Conservation (phyloP, 495 filamentous ascomycete species). For the Aspergillus conjunctus region DNA sequence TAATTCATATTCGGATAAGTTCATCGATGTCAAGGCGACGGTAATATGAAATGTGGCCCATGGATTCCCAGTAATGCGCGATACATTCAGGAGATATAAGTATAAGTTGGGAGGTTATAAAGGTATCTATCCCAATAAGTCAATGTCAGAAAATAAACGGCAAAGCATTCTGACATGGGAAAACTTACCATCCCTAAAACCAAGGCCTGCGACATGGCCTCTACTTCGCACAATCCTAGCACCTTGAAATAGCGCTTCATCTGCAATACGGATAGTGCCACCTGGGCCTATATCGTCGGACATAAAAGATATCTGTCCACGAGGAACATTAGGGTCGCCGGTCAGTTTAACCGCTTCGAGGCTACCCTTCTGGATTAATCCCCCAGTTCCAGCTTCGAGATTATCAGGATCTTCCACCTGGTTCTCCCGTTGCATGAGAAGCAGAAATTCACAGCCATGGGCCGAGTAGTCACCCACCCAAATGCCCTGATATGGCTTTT, state of each 20-base stretch:
- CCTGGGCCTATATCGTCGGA: conserved; percentile 70
- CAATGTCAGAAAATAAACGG: conserved; percentile 2
- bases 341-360: conserved; percentile 87
- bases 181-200: conserved; percentile 68
- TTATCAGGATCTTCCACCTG: conserved; percentile 6
- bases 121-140: conserved; percentile 56
- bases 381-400: conserved; percentile 16
- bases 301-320: conserved; percentile 79
- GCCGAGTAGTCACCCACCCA: conserved; percentile 90
- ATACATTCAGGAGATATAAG: conserved; percentile 74
- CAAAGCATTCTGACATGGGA: not conserved
- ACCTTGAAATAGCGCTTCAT: conserved; percentile 69
- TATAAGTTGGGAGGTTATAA: conserved; percentile 73
- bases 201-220: conserved; percentile 74
- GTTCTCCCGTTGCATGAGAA: conserved; percentile 70
- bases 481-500: conserved; percentile 82
- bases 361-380: conserved; percentile 48
- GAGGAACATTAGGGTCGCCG: conserved; percentile 84
- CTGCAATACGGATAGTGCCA: conserved; percentile 62
- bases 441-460: conserved; percentile 86
- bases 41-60: conserved; percentile 81
- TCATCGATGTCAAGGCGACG: conserved; percentile 77
- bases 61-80: conserved; percentile 79
- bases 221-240: conserved; percentile 72
- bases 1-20: conserved; percentile 62